These are phyloP conservation scores for Ganoderma boninense DNA, from an alignment of 1,284 basidiomycete genomes.

Conservation along the genomic window DNA sequence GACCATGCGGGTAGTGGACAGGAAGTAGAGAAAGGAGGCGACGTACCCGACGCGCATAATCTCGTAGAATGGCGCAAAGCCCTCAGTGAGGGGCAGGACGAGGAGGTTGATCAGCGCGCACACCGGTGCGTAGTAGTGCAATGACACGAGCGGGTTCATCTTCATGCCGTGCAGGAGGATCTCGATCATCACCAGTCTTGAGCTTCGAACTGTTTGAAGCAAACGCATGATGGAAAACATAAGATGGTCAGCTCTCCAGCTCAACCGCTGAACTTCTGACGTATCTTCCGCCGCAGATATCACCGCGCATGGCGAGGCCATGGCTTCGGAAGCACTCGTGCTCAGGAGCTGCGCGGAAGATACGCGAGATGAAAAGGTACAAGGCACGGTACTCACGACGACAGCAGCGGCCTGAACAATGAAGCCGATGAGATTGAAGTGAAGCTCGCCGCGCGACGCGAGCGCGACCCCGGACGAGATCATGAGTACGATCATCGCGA, in stretches of 20 bases:
- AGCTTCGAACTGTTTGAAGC: constrained; percentile 78
- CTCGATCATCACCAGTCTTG: constrained; percentile 96
- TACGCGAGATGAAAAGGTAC: neutral
- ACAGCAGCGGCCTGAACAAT: constrained; percentile 86
- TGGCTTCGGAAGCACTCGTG: neutral
- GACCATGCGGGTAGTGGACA: neutral
- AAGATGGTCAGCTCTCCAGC: neutral
- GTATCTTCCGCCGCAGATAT: neutral
- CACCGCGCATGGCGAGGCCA: neutral
- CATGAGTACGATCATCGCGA: constrained; percentile 88
- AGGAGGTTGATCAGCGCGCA: constrained; percentile 91
- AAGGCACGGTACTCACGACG: constrained; percentile 49
- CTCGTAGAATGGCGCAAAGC: constrained; percentile 86
- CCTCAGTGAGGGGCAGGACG: constrained; percentile 90
- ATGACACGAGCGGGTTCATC: constrained; percentile 95
- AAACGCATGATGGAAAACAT: neutral
- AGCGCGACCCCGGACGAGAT: constrained; percentile 93
- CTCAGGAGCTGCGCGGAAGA: neutral
- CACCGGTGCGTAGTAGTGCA: constrained; percentile 97
- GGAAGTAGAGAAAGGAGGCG: neutral
- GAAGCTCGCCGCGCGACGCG: constrained; percentile 87
- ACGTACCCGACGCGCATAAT: constrained; percentile 65
- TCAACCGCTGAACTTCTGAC: neutral
- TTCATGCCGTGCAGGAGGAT: constrained; percentile 95
- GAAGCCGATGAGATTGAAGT: constrained; percentile 90